Percentiles rank a stretch among this genome's conserved stretches.
phyloP scores from a whole-genome alignment of 257 asterid species.

The Plantago major region DNA sequence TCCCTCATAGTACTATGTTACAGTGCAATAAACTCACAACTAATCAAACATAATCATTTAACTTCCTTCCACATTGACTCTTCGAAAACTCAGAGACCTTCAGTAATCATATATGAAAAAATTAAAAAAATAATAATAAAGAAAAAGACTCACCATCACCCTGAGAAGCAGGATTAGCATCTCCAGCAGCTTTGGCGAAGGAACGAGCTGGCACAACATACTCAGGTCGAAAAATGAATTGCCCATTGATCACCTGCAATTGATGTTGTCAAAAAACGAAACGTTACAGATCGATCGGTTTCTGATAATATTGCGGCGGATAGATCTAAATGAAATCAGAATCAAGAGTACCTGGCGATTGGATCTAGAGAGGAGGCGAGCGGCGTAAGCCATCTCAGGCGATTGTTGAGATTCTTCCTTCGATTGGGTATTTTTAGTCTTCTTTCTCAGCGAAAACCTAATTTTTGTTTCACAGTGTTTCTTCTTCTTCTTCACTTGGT shows the following conservation, averaged over 20 bases:
- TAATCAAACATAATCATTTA: neutral
- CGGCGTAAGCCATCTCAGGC: too few relatives aligned
- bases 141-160: constrained; percentile 69
- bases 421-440: too few relatives aligned
- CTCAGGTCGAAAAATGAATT: constrained; percentile 48
- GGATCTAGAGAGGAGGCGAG: constrained; percentile 34
- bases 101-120: neutral
- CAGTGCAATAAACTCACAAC: neutral
- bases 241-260: constrained; percentile 43
- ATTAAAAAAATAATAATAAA: neutral
- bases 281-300: too few relatives aligned
- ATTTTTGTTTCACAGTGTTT: too few relatives aligned
- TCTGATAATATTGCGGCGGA: too few relatives aligned
- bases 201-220: constrained; percentile 57
- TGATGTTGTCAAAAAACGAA: too few relatives aligned
- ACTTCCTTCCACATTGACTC: neutral
- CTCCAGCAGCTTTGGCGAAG: constrained; percentile 66
- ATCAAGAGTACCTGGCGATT: constrained; percentile 35
- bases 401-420: too few relatives aligned
- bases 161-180: constrained; percentile 54
- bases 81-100: too few relatives aligned
- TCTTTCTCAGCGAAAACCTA: too few relatives aligned
- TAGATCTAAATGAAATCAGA: neutral
- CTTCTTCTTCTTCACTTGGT: too few relatives aligned
- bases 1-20: neutral